phyloP scores from a whole-genome alignment of 129 eudicot species.

The Flaveria ramosissima region DNA sequence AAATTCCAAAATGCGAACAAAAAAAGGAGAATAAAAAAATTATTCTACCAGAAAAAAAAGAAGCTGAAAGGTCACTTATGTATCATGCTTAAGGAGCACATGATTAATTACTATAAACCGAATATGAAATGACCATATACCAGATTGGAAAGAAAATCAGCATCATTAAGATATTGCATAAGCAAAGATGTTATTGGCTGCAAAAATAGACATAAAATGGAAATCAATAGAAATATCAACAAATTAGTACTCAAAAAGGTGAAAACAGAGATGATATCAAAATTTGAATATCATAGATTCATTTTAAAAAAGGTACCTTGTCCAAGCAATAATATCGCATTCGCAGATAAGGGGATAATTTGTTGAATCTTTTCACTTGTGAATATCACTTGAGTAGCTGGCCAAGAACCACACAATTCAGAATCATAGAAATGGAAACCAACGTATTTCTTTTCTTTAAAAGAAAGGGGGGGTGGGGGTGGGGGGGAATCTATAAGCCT shows the following conservation, averaged over 20 bases:
- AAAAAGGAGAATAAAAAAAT: slow-evolving; percentile 3
- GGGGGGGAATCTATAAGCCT: no score
- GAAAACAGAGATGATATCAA: neutral
- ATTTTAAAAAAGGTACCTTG: slow-evolving; percentile 63
- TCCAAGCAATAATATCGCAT: slow-evolving; percentile 77
- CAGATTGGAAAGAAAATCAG: slow-evolving; percentile 37
- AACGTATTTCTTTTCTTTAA: neutral
- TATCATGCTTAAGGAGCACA: slow-evolving; percentile 12
- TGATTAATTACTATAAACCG: slow-evolving; percentile 11
- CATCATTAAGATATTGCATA: slow-evolving; percentile 67
- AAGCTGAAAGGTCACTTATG: neutral
- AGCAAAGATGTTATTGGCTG: slow-evolving; percentile 75
- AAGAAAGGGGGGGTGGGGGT: no score
- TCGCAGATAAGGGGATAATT: slow-evolving; percentile 53
- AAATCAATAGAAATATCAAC: neutral
- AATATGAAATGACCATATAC: slow-evolving; percentile 31
- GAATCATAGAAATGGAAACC: slow-evolving; percentile 13
- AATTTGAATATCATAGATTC: neutral
- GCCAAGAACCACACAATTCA: slow-evolving; percentile 27
- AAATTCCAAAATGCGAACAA: slow-evolving; percentile 8
- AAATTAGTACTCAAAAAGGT: slow-evolving; percentile 2
- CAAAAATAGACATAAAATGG: slow-evolving; percentile 24
- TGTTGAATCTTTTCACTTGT: slow-evolving; percentile 80
- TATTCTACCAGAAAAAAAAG: neutral
- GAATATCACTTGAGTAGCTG: slow-evolving; percentile 72